phyloP scores from a whole-genome alignment of 1,139 yeast genomes.

The Kodamaea sp. region DNA sequence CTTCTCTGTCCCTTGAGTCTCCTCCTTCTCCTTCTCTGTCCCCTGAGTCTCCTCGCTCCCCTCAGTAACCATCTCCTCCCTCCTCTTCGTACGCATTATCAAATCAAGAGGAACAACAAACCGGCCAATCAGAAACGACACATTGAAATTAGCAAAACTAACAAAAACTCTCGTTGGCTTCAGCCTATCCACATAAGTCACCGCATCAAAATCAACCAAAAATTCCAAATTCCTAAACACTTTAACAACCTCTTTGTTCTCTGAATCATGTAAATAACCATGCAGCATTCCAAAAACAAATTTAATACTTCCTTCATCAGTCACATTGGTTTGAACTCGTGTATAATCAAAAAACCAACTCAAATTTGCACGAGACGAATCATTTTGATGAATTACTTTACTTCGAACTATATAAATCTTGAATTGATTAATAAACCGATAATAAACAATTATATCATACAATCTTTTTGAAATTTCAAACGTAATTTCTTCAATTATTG shows the following conservation, averaged over 20 bases:
- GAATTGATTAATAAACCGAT: conserved; percentile 28
- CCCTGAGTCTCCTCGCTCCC: too few relatives aligned
- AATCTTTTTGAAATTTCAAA: conserved; percentile 13
- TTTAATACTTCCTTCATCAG: conserved; percentile 19
- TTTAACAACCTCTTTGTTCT: conserved; percentile 15
- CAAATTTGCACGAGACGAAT: conserved; percentile 13
- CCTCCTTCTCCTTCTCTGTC: neutral
- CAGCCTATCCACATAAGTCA: conserved; percentile 20
- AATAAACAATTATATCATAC: conserved; percentile 12
- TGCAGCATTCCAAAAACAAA: conserved; percentile 27
- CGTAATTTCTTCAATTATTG: conserved; percentile 4
- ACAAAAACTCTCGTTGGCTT: conserved; percentile 13
- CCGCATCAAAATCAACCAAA: conserved; percentile 23
- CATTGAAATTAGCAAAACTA: conserved; percentile 18
- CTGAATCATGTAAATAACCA: conserved; percentile 26
- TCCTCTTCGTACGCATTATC: neutral
- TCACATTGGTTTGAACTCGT: conserved; percentile 25
- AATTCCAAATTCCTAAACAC: conserved; percentile 35
- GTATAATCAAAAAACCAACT: conserved; percentile 28
- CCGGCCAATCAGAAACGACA: conserved; percentile 22
- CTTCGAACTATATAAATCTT: conserved; percentile 29
- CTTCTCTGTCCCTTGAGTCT: neutral
- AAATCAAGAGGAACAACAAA: conserved; percentile 25
- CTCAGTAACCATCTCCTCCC: conserved; percentile 1
- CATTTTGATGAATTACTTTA: conserved; percentile 18